Evolutionary conservation across 495 filamentous ascomycete genomes (phyloP).

Genomic region (Terfezia claveryi): DNA sequence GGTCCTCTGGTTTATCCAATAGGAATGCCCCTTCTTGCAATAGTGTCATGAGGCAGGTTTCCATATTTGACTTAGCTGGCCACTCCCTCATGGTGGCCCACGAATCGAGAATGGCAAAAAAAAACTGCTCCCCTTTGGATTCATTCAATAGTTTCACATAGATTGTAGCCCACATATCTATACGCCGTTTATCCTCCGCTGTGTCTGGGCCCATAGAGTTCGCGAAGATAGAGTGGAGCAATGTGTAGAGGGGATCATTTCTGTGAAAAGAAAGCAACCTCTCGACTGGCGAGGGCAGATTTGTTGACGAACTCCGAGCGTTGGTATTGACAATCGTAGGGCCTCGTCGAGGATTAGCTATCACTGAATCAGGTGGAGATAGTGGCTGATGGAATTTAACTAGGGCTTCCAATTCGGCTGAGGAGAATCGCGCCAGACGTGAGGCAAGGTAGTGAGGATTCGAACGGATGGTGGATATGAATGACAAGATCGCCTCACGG

Average conservation of each 20-base stretch:
- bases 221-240: conserved; percentile 76
- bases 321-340: conserved; percentile 13
- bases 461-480: conserved; percentile 60
- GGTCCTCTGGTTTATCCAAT: conserved; percentile 52
- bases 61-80: conserved; percentile 70
- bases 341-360: conserved; percentile 39
- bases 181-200: conserved; percentile 45
- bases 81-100: conserved; percentile 75
- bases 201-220: conserved; percentile 64
- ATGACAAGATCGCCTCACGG: conserved; percentile 50
- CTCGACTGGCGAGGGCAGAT: conserved; percentile 42
- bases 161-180: conserved; percentile 66
- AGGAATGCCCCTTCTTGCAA: conserved; percentile 82
- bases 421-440: conserved; percentile 47
- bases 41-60: conserved; percentile 81
- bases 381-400: conserved; percentile 52
- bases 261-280: conserved; percentile 61
- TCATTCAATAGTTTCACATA: conserved; percentile 59
- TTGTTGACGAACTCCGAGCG: conserved; percentile 18
- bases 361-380: conserved; percentile 60
- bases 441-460: conserved; percentile 72
- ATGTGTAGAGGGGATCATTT: conserved; percentile 63
- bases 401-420: conserved; percentile 49
- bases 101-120: conserved; percentile 51
- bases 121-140: conserved; percentile 37